Conservation (phyloP, 345 rosid genomes). For the Linum trigynum region DNA sequence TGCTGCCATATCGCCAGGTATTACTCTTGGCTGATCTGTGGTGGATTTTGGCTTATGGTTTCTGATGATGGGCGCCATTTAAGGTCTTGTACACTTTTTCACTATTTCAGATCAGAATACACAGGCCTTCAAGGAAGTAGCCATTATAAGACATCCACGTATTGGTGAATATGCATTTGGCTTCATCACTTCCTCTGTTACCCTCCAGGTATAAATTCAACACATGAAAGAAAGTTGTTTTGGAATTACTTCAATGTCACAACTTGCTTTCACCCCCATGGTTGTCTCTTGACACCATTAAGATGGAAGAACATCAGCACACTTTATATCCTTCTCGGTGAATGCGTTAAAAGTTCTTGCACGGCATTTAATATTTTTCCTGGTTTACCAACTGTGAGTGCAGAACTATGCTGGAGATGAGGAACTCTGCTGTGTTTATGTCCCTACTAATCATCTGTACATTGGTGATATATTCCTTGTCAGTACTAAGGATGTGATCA, state of each 20-base stretch:
- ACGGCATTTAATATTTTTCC: neutral
- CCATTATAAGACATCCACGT: slow-evolving; percentile 95
- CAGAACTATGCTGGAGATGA: slow-evolving; percentile 88
- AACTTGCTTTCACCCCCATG: neutral
- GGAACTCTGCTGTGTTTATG: slow-evolving; percentile 91
- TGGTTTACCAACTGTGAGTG: slow-evolving; percentile 11
- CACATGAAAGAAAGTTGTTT: neutral
- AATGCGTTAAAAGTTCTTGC: neutral
- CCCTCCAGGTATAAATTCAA: slow-evolving; percentile 53
- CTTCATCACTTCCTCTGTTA: slow-evolving; percentile 79
- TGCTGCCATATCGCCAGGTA: slow-evolving; percentile 96
- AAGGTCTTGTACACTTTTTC: slow-evolving; percentile 4
- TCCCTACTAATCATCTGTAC: slow-evolving; percentile 96
- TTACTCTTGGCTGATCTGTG: slow-evolving; percentile 8
- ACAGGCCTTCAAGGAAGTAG: slow-evolving; percentile 95
- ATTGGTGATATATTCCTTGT: slow-evolving; percentile 90
- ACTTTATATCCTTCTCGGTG: neutral
- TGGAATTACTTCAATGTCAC: neutral
- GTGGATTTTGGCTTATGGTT: neutral
- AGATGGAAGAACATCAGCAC: neutral
- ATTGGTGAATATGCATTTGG: slow-evolving; percentile 98
- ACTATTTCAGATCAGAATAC: slow-evolving; percentile 75
- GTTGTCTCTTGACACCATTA: neutral
- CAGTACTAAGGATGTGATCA: slow-evolving; percentile 69
- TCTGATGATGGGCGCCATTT: neutral